phyloP scores from a whole-genome alignment of 2,329 filamentous ascomycete species.

The Proliferodiscus dingleyae region DNA sequence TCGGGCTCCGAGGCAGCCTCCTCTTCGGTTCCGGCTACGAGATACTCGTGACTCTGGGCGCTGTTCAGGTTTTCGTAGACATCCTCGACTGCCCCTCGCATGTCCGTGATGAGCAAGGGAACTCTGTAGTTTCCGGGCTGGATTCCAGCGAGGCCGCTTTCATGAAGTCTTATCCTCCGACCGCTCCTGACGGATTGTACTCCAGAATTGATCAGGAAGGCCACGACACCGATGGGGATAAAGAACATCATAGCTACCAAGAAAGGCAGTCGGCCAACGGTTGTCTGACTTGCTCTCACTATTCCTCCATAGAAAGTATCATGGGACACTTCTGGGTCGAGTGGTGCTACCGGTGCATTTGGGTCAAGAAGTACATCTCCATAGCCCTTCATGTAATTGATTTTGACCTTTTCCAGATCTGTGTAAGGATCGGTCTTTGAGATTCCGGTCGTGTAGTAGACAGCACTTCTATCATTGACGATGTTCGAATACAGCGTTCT shows the following conservation, averaged over 20 bases:
- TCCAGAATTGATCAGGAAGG: conserved; percentile 70
- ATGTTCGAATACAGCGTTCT: conserved; percentile 82
- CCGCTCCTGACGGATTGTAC: conserved; percentile 73
- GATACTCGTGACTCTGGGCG: conserved; percentile 57
- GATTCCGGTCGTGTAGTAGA: conserved; percentile 79
- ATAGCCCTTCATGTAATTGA: conserved; percentile 72
- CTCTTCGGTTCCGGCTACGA: conserved; percentile 52
- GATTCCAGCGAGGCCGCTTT: conserved; percentile 63
- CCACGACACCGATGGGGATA: conserved; percentile 65
- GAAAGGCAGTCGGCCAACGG: conserved; percentile 50
- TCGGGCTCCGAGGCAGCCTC: conserved; percentile 32
- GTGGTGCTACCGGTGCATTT: conserved; percentile 50
- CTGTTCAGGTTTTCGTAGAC: conserved; percentile 30
- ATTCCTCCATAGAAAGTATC: conserved; percentile 21
- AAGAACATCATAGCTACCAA: conserved; percentile 62
- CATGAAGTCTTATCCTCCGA: conserved; percentile 70
- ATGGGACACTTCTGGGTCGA: conserved; percentile 33
- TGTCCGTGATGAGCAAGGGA: conserved; percentile 69
- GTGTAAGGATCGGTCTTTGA: conserved; percentile 72
- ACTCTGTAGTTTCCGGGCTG: conserved; percentile 68
- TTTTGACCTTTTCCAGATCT: conserved; percentile 59
- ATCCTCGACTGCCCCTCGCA: conserved; percentile 71
- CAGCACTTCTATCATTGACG: conserved; percentile 75
- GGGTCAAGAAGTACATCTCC: conserved; percentile 72
- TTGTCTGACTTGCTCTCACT: conserved; percentile 30